phyloP scores from a whole-genome alignment of 495 filamentous ascomycete genomes.

The Daldinia bambusicola region DNA sequence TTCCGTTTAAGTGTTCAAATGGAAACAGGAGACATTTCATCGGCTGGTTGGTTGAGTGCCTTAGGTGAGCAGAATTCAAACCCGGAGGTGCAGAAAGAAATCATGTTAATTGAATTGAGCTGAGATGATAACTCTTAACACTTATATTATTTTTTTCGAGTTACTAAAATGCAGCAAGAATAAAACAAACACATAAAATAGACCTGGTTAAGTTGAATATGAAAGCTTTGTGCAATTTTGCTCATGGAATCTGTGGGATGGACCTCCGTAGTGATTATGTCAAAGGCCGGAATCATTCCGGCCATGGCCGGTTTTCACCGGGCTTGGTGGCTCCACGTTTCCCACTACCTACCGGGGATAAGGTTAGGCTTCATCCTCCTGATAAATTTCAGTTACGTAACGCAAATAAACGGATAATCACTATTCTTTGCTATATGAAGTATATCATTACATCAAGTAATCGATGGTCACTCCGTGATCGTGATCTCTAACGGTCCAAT shows the following conservation, averaged over 20 bases:
- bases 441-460: neutral
- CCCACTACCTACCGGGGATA: constrained; percentile 19
- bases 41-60: no score
- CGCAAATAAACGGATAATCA: neutral
- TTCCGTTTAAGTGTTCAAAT: no score
- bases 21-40: no score
- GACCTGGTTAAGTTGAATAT: neutral
- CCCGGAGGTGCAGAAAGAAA: no score
- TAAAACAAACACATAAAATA: neutral
- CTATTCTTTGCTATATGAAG: constrained; percentile 3
- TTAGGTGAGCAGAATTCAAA: no score
- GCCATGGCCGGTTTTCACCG: constrained; percentile 48
- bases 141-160: neutral
- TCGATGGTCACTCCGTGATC: neutral
- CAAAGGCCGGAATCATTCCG: constrained; percentile 52
- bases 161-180: no score
- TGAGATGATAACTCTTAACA: neutral
- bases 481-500: neutral
- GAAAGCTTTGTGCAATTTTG: neutral
- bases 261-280: constrained; percentile 33
- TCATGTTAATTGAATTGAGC: neutral
- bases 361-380: constrained; percentile 14
- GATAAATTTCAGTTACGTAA: constrained; percentile 29
- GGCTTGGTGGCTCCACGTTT: constrained; percentile 33
- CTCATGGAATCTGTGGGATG: neutral